Conservation (phyloP, 768 basidiomycete genomes). For the Mycena rosella region DNA sequence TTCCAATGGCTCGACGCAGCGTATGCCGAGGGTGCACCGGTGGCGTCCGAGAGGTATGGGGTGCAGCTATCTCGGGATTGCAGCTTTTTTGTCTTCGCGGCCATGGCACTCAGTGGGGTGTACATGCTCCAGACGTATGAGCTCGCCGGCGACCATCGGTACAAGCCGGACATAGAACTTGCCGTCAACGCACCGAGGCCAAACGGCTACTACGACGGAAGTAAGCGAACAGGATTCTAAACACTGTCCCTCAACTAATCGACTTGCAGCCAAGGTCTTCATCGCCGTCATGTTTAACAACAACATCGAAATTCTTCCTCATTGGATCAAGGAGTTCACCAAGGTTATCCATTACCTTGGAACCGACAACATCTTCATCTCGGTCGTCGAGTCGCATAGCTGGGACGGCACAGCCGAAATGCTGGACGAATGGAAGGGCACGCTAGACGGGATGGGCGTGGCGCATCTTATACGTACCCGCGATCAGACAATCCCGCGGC, state of each 20-base stretch:
- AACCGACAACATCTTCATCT: constrained; percentile 51
- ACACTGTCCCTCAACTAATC: background rate
- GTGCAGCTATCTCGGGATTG: background rate
- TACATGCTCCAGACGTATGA: constrained; percentile 40
- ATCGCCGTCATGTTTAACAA: constrained; percentile 57
- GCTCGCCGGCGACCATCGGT: constrained; percentile 42
- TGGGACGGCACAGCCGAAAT: constrained; percentile 48
- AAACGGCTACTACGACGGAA: constrained; percentile 40
- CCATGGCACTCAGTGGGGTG: constrained; percentile 26
- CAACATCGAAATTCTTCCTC: constrained; percentile 51
- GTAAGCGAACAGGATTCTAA: background rate
- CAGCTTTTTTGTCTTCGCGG: constrained; percentile 11
- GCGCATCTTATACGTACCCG: constrained; percentile 45
- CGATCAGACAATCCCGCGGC: constrained; percentile 42
- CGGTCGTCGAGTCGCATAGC: constrained; percentile 47
- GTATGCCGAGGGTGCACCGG: background rate
- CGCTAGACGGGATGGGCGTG: constrained; percentile 43
- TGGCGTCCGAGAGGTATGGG: background rate
- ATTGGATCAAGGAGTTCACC: constrained; percentile 53
- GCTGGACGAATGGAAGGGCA: constrained; percentile 43
- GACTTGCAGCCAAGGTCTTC: constrained; percentile 46
- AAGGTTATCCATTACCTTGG: constrained; percentile 55
- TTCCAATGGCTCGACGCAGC: background rate
- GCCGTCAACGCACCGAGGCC: constrained; percentile 38
- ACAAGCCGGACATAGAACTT: constrained; percentile 35